Evolutionary conservation across 345 rosid genomes (phyloP).

Genomic region (Populus alba): DNA sequence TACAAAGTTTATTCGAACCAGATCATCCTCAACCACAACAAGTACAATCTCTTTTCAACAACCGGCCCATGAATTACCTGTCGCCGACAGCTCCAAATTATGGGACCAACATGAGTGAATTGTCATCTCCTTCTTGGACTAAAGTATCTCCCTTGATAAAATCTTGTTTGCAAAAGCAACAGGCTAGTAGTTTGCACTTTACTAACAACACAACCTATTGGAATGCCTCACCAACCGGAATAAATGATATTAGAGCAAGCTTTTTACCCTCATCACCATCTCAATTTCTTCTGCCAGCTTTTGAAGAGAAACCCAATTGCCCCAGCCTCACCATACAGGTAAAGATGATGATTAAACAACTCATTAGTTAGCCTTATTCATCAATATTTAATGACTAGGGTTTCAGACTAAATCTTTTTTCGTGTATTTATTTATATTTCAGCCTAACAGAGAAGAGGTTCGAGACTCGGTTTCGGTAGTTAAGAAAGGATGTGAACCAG

Average conservation of each 20-base stretch:
- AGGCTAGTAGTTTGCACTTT: constrained; percentile 14
- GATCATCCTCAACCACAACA: constrained; percentile 13
- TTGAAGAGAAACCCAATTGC: constrained; percentile 38
- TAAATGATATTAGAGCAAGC: not conserved
- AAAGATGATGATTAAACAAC: not conserved
- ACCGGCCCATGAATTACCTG: constrained; percentile 10
- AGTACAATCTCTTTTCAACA: constrained; percentile 16
- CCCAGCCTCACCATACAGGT: constrained; percentile 18
- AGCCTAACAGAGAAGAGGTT: constrained; percentile 12
- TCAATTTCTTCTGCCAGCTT: constrained; percentile 13
- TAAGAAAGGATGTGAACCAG: constrained; percentile 28
- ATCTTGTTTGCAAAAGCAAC: constrained; percentile 19
- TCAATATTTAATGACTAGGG: not conserved
- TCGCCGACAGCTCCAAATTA: constrained; percentile 5
- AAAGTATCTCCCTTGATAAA: constrained; percentile 13
- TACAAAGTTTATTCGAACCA: constrained; percentile 24
- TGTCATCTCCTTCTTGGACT: constrained; percentile 20
- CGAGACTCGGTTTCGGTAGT: constrained; percentile 10
- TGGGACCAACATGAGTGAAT: constrained; percentile 19
- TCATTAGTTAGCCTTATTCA: not conserved
- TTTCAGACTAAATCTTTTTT: not conserved
- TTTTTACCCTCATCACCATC: constrained; percentile 20
- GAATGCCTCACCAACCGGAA: constrained; percentile 16
- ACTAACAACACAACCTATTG: constrained; percentile 23
- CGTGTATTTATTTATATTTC: not conserved